Conservation (phyloP, 1,139 yeast species). For the Sugiyamaella grinbergsii region DNA sequence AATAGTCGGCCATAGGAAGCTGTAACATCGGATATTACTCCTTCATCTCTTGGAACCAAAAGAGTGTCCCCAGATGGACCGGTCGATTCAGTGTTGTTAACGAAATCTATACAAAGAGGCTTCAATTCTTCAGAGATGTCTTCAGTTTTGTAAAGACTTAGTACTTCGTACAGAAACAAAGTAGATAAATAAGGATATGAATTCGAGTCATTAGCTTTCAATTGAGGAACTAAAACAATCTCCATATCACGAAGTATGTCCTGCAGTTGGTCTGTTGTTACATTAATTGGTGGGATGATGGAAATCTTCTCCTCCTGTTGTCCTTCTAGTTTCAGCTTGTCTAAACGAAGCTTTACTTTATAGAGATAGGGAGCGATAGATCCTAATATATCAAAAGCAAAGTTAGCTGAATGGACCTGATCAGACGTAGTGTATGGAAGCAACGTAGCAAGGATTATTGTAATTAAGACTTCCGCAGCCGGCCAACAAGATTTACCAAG, state of each 20-base stretch:
- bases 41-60: background rate
- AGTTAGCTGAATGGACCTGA: constrained; percentile 24
- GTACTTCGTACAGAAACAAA: constrained; percentile 9
- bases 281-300: constrained; percentile 6
- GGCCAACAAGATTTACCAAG: constrained; percentile 63
- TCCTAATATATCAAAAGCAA: constrained; percentile 58
- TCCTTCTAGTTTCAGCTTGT: constrained; percentile 5
- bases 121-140: constrained; percentile 1
- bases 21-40: background rate
- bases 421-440: constrained; percentile 27
- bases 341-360: constrained; percentile 22
- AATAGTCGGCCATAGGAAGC: constrained; percentile 24
- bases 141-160: constrained; percentile 3
- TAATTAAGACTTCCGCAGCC: constrained; percentile 53
- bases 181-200: constrained; percentile 14
- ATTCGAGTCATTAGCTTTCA: background rate
- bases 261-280: background rate
- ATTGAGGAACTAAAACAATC: background rate
- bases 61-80: constrained; percentile 4
- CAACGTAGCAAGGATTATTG: constrained; percentile 49
- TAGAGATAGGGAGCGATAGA: constrained; percentile 53
- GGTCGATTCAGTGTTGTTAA: constrained; percentile 8
- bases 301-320: constrained; percentile 7
- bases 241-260: constrained; percentile 10
- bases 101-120: constrained; percentile 1